These are phyloP conservation scores for Picea glauca DNA, from an alignment of 75 land plant species.

Conservation along the genomic window DNA sequence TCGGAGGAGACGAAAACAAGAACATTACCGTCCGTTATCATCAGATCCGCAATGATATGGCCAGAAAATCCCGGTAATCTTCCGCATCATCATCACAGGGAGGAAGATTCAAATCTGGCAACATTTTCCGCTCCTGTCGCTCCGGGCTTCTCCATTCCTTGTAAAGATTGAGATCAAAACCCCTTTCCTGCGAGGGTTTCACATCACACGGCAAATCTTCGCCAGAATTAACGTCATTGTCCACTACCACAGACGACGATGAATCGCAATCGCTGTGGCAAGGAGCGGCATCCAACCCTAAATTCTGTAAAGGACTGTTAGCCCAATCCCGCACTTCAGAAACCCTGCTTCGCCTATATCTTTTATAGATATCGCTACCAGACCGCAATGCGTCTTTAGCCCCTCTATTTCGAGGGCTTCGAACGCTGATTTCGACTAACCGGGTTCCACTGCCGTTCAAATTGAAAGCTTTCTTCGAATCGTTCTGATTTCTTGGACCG, in stretches of 20 bases:
- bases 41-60: neutral
- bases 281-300: conserved; percentile 16
- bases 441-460: no score
- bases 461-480: no score
- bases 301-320: neutral
- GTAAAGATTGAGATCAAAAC: neutral
- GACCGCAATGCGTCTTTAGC: conserved; percentile 1
- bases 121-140: neutral
- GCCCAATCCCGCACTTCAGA: conserved; percentile 3
- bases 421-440: no score
- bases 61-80: conserved; percentile 1
- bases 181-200: neutral
- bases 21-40: neutral
- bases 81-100: neutral
- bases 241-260: conserved; percentile 26
- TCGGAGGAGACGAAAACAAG: neutral
- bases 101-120: conserved; percentile 6
- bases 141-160: no score
- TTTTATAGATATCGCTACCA: neutral
- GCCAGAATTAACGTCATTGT: conserved; percentile 15
- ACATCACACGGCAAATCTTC: neutral
- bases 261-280: conserved; percentile 38
- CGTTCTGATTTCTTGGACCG: no score
- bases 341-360: conserved; percentile 13
- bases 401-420: neutral